A percentile compares a stretch with the other conserved stretches of the same genome.
These are phyloP conservation scores for Kwoniella dejecticola DNA, from an alignment of 768 basidiomycete genomes.

Conservation along the genomic window DNA sequence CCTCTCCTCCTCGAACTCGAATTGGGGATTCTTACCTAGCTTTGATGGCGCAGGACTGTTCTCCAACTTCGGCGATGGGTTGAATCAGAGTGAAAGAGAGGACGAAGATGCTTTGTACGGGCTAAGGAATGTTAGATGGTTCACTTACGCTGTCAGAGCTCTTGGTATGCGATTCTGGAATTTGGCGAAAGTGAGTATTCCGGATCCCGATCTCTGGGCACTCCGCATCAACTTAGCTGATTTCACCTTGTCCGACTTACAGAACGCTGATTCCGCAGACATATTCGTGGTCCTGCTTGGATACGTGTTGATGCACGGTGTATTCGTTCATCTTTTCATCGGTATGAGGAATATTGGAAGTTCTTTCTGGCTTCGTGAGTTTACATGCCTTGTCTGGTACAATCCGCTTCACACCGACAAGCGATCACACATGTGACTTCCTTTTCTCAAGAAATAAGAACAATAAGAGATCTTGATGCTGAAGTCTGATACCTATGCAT, in stretches of 20 bases:
- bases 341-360: constrained; percentile 82
- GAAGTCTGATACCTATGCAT: neutral
- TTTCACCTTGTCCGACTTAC: neutral
- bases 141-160: constrained; percentile 78
- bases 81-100: constrained; percentile 63
- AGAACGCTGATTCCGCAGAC: constrained; percentile 94
- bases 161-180: constrained; percentile 81
- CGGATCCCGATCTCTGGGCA: neutral
- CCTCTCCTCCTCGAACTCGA: constrained; percentile 29
- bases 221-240: neutral
- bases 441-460: too few species aligned
- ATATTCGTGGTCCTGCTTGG: constrained; percentile 91
- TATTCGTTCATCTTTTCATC: constrained; percentile 86
- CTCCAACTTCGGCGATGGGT: constrained; percentile 40
- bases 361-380: constrained; percentile 66
- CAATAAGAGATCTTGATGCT: constrained; percentile 7
- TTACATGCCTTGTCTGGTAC: neutral
- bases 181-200: constrained; percentile 67
- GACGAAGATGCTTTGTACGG: constrained; percentile 65
- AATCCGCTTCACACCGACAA: neutral
- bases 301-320: constrained; percentile 92
- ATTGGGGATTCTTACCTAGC: constrained; percentile 45
- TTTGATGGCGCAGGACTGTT: constrained; percentile 48
- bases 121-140: constrained; percentile 82
- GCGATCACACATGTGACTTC: constrained; percentile 17